Percentiles rank a stretch among this genome's conserved stretches.
Evolutionary conservation across 2,329 filamentous ascomycete genomes (phyloP).

Genomic region (Ambrosiella xylebori): DNA sequence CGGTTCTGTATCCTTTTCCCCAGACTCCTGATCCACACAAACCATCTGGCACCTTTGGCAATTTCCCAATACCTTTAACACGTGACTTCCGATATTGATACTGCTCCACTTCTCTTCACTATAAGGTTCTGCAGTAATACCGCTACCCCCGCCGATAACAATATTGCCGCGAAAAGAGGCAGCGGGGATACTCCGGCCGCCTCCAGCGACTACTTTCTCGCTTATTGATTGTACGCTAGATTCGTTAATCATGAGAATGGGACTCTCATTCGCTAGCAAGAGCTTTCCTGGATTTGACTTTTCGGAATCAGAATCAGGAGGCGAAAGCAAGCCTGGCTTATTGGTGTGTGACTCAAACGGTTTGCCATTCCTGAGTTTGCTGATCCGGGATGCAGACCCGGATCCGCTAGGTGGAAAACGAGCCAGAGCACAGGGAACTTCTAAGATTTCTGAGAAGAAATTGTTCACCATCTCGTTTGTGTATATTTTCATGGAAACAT

Average conservation of each 20-base stretch:
- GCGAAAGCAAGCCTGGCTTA: slow-evolving; percentile 26
- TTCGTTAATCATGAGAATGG: slow-evolving; percentile 68
- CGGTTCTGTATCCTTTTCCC: slow-evolving; percentile 62
- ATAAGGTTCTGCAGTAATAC: slow-evolving; percentile 38
- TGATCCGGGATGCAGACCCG: slow-evolving; percentile 43
- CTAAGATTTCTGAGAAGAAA: slow-evolving; percentile 64
- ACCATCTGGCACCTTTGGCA: slow-evolving; percentile 94
- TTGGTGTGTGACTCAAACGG: neutral
- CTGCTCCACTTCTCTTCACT: slow-evolving; percentile 63
- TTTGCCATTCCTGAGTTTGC: slow-evolving; percentile 31
- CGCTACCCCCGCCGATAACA: slow-evolving; percentile 39
- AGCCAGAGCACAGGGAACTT: slow-evolving; percentile 65
- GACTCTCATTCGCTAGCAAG: slow-evolving; percentile 79
- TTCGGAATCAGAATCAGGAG: slow-evolving; percentile 40
- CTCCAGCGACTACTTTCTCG: neutral
- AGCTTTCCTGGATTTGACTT: slow-evolving; percentile 33
- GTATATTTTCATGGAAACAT: slow-evolving; percentile 55
- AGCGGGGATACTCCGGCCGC: slow-evolving; percentile 32
- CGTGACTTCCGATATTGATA: slow-evolving; percentile 45
- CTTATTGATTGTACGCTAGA: slow-evolving; percentile 63
- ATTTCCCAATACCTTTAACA: slow-evolving; percentile 58
- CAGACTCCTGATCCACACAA: slow-evolving; percentile 75
- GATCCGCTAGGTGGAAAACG: slow-evolving; percentile 57
- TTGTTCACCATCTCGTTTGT: slow-evolving; percentile 43
- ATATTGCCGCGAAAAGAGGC: slow-evolving; percentile 83